A percentile compares a stretch with the other conserved stretches of the same genome.
phyloP scores from a whole-genome alignment of 257 asterid genomes.

The Salvia hispanica region DNA sequence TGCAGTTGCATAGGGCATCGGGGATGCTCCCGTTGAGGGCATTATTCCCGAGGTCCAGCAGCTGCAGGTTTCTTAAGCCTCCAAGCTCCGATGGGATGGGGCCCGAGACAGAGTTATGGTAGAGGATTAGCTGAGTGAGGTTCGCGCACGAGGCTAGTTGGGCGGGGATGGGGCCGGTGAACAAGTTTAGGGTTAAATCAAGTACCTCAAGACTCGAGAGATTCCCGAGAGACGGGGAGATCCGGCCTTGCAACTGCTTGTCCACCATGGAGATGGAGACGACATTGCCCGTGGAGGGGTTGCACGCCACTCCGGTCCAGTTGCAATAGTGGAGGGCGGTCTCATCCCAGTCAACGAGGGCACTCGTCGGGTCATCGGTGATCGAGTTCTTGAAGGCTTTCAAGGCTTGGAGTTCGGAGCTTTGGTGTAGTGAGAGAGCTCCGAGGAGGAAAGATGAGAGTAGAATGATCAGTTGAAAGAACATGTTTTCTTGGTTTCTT shows the following conservation, averaged over 20 bases:
- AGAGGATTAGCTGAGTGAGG: conserved; percentile 48
- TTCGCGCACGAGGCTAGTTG: conserved; percentile 48
- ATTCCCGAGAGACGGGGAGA: conserved; percentile 66
- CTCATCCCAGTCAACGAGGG: conserved; percentile 57
- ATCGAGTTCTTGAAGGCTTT: conserved; percentile 58
- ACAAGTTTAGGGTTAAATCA: conserved; percentile 68
- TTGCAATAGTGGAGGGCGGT: conserved; percentile 60
- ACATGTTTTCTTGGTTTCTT: conserved; percentile 25
- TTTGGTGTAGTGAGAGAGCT: conserved; percentile 33
- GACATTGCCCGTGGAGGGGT: conserved; percentile 39
- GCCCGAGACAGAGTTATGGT: conserved; percentile 58
- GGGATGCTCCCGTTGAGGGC: conserved; percentile 65
- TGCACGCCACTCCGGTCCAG: conserved; percentile 74
- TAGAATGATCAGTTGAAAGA: conserved; percentile 31
- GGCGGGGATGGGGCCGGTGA: conserved; percentile 65
- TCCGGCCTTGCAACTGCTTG: conserved; percentile 50
- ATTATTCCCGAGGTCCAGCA: conserved; percentile 63
- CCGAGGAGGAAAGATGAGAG: conserved; percentile 35
- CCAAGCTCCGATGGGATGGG: conserved; percentile 66
- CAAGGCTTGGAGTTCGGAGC: conserved; percentile 53
- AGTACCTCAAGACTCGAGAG: conserved; percentile 74
- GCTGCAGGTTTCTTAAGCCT: conserved; percentile 41
- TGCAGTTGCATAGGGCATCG: conserved; percentile 58
- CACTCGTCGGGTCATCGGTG: conserved; percentile 50
- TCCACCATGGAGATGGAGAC: conserved; percentile 56